phyloP scores from a whole-genome alignment of 352 stramenopile genomes.

The Globisporangium spinosum region DNA sequence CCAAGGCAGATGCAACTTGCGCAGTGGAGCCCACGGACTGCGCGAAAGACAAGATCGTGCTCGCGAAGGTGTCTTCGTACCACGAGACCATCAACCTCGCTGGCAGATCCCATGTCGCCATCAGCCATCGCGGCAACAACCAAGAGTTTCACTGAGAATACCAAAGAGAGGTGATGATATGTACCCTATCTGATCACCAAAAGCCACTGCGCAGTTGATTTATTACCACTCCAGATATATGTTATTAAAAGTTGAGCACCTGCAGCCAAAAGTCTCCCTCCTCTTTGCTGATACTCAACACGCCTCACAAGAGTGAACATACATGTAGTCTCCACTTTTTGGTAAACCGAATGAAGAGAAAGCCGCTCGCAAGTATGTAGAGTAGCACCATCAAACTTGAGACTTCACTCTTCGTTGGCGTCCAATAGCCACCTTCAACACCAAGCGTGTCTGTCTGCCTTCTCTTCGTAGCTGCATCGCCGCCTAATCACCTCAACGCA shows the following conservation, averaged over 20 bases:
- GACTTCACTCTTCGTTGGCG: neutral
- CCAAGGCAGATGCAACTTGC: constrained; percentile 24
- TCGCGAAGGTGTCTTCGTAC: constrained; percentile 38
- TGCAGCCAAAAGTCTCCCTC: neutral
- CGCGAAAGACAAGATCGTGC: constrained; percentile 58
- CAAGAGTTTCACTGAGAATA: constrained; percentile 19
- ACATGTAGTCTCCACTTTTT: neutral
- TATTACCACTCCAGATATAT: constrained; percentile 13
- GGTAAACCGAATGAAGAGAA: neutral
- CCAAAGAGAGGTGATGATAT: neutral
- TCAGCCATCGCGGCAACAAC: constrained; percentile 20
- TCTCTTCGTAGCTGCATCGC: neutral
- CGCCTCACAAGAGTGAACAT: neutral
- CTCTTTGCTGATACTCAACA: neutral
- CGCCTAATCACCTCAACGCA: neutral
- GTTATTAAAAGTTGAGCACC: constrained; percentile 11
- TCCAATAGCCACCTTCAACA: neutral
- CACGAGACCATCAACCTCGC: constrained; percentile 16
- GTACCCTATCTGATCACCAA: neutral
- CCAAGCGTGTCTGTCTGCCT: neutral
- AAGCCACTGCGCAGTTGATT: constrained; percentile 5
- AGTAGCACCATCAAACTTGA: neutral
- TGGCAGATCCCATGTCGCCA: constrained; percentile 9
- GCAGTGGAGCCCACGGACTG: constrained; percentile 40
- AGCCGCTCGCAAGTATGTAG: neutral